Base-by-base conservation (phyloP, 768 basidiomycete genomes). In the Stropharia rugosoannulata region DNA sequence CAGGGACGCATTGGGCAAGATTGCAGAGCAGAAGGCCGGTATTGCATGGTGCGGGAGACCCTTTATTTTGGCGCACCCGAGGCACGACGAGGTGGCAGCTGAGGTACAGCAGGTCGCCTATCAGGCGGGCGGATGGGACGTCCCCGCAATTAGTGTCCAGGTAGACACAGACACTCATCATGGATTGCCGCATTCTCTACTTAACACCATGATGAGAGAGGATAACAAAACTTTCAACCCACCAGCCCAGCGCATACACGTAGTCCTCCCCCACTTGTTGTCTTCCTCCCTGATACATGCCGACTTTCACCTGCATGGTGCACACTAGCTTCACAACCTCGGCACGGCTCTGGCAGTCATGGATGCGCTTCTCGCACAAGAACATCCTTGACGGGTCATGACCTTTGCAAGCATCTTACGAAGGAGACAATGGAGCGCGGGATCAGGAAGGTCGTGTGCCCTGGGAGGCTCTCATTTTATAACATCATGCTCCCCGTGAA, bases 311-410 rank as follows among this genome's bases (percentile, higher is more conserved):
- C 75, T 98, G 12, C 80, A 84, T 25, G 95, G 97, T 7, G 73
- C 75, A 1, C 94, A 99, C 68, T 95, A 98, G 64, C 76, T 90
- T 22, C 82, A 87, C 51, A 98, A 98, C 67, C 73, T 94, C n/a
- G 82, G 84, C 4, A 75, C 86, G 1, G 87, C 92, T 0, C 68
- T 88, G 2, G 74, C 80, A 2, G 76, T 86, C 32, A 72, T 95
- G 42, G 81, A 85, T 13, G 72, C 79, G 0, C 68, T 94, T 16
- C 68, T 85, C 9, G 15, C 47, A 1, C 16, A 32, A 12, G 22
- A 38, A 32, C 27, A 29, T 29, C 27, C 27, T 7, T 7, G 4
- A 16, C 16, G 8, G 12, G 8, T 46, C 29, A 42, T 5, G 7
- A 2, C 39, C 47, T 45, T 2, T 27, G 8, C 9, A 15, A 45